A percentile compares a stretch with the other conserved stretches of the same genome.
Conservation (phyloP, 1,284 basidiomycete genomes). For the Ganoderma sinense region DNA sequence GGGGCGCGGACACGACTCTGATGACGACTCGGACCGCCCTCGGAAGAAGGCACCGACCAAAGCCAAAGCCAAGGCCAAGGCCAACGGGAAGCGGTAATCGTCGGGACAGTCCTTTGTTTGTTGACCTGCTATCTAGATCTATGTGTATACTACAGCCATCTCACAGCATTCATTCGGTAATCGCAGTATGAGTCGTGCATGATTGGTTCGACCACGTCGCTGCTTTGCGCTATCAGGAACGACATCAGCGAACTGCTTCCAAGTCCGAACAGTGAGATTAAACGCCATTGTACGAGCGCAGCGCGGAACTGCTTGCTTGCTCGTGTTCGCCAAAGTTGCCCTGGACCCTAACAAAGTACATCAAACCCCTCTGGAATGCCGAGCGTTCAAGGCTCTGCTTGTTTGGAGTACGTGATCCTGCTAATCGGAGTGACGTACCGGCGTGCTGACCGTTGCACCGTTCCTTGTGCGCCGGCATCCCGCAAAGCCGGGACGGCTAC, state of each 20-base stretch:
- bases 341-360: slow-evolving; percentile 2
- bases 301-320: slow-evolving; percentile 8
- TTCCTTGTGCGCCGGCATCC: not conserved
- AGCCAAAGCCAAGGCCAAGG: slow-evolving; percentile 46
- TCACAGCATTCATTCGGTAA: slow-evolving; percentile 10
- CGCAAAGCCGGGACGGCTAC: not conserved
- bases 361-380: not conserved
- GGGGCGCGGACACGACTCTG: slow-evolving; percentile 63
- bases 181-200: not conserved
- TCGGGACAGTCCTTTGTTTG: not conserved
- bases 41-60: slow-evolving; percentile 68
- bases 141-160: slow-evolving; percentile 13
- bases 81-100: slow-evolving; percentile 39
- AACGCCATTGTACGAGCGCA: slow-evolving; percentile 2
- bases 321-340: slow-evolving; percentile 7
- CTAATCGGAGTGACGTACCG: not conserved
- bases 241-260: not conserved
- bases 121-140: slow-evolving; percentile 10
- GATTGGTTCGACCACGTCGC: not conserved
- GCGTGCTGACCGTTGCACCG: not conserved
- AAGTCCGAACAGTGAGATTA: not conserved
- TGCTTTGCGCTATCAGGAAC: not conserved
- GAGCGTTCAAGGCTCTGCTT: slow-evolving; percentile 1
- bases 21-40: slow-evolving; percentile 65
- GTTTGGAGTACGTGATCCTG: slow-evolving; percentile 1